Evolutionary conservation across 306 rosid genomes (phyloP).

Genomic region (Rosa rugosa): DNA sequence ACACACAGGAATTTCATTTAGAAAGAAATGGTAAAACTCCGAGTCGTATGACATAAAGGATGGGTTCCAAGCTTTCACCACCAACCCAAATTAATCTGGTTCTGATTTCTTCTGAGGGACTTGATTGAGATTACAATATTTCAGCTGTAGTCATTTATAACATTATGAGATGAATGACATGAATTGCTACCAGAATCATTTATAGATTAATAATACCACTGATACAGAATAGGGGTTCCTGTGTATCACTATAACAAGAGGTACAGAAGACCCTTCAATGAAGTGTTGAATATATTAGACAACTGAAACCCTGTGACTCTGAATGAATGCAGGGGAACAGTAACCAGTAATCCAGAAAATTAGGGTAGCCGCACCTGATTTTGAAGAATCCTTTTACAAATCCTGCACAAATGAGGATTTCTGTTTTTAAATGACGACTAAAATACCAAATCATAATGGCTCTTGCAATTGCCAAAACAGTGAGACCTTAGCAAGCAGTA

Average conservation of each 20-base stretch:
- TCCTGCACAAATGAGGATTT: slow-evolving; percentile 20
- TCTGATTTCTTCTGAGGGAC: not conserved
- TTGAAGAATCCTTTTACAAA: not conserved
- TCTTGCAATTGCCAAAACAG: not conserved
- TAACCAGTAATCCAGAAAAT: not conserved
- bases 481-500: not conserved
- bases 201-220: not conserved
- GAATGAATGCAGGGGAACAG: slow-evolving; percentile 1
- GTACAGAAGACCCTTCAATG: not conserved
- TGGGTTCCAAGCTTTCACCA: not conserved
- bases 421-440: not conserved
- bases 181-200: not conserved
- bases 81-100: not conserved
- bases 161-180: not conserved
- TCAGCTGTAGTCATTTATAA: slow-evolving; percentile 3
- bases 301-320: not conserved
- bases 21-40: not conserved
- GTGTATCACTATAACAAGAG: not conserved
- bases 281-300: not conserved
- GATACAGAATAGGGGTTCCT: not conserved
- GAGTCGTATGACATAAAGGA: not conserved
- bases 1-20: not conserved
- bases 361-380: not conserved
- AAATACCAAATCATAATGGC: not conserved
- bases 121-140: not conserved